Evolutionary conservation across 805 yeast genomes (phyloP), one percentile per base, ranked within the genome.

Genomic region (Jamesozyma rosinii): DNA sequence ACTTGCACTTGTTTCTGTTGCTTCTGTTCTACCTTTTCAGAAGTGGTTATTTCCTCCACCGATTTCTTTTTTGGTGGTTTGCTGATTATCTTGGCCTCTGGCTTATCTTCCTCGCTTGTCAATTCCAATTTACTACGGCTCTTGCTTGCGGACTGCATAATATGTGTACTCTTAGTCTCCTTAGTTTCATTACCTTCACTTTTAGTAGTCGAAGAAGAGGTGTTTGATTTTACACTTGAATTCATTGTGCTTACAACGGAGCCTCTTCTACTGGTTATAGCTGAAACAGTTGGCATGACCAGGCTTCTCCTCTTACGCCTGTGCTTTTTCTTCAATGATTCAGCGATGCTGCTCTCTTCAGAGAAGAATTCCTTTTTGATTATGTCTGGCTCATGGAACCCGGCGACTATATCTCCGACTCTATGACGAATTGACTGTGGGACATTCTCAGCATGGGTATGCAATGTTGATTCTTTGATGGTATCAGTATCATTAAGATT

Each of bases 231-330:
- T 18, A 34, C 34, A 35, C 24, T 18, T 18, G 45, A 35, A 35
- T 33, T 35, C 17, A 19, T 17, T 13, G 40, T 24, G 18, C 35
- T 38, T 24, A 17, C n/a, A 17, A 21, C 19, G 6, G 49, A 49
- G 11, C 44, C 48, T 15, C 47, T 45, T 38, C 54, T 48, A 43
- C 47, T 46, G 14, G 14, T 27, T 17, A 13, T 4, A 4, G 37
- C 15, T 6, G 44, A 19, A 5, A 30, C 26, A 11, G 44, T 37
- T 13, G 41, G 35, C 17, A 37, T 17, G 18, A 30, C 11, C n/a
- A 26, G 19, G n/a, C 35, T 37, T 40, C 33, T 35, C 21, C 34
- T 40, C 27, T 20, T 33, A 15, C 26, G 10, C 10, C 24, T 35
- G 9, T 35, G 8, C 19, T 35, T 35, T 2, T 30, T 5, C 32